phyloP scores from a whole-genome alignment of 2,329 filamentous ascomycete species.

The Aspergillus oerlinghausenensis region DNA sequence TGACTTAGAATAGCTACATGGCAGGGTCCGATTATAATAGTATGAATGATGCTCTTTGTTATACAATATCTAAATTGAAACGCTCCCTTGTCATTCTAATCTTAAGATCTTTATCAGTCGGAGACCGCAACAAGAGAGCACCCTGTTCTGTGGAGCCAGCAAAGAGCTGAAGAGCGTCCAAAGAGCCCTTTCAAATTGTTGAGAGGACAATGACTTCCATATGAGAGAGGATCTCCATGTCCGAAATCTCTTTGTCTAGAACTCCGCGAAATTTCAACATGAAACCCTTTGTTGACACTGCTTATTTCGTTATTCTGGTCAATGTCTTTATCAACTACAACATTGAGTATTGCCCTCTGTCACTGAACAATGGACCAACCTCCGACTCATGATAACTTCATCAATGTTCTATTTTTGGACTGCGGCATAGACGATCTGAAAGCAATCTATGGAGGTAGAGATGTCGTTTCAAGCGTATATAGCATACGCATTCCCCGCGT shows the following conservation, averaged over 20 bases:
- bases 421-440: neutral
- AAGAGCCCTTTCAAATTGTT: neutral
- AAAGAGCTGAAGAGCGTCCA: neutral
- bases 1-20: neutral
- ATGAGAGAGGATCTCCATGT: neutral
- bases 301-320: neutral
- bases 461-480: neutral
- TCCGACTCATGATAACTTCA: neutral
- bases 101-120: neutral
- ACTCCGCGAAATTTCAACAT: neutral
- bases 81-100: neutral
- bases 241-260: neutral
- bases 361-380: neutral
- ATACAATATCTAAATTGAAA: neutral
- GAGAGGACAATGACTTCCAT: neutral
- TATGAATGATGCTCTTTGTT: neutral
- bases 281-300: neutral
- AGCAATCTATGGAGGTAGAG: neutral
- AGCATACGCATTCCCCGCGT: neutral
- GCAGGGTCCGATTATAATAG: neutral
- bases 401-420: neutral
- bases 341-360: neutral
- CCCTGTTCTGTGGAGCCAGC: neutral
- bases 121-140: neutral
- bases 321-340: neutral